Base-by-base conservation (phyloP, 2,329 filamentous ascomycete species). In the Chlorencoelia australis region DNA sequence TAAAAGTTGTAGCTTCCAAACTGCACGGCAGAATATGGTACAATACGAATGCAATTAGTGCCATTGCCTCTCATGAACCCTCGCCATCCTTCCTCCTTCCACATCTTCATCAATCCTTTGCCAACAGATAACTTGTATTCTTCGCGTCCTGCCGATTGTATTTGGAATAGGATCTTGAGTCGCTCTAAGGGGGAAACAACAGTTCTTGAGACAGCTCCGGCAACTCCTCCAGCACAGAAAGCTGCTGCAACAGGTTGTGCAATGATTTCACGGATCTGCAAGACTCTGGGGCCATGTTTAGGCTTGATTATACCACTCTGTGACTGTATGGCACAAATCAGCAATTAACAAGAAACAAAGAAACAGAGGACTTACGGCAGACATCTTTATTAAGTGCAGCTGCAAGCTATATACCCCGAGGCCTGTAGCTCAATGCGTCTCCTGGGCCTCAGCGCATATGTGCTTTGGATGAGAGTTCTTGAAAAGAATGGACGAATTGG, bases 1-100 rank as follows among this genome's bases (percentile, higher is more conserved):
- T 98, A 98, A 49, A 96, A 77, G 59, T 94, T 96, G 67, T 96
- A 98, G 57, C 87, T 93, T 50, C 89, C 89, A 61, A 98, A 98
- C 57, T 98, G 91, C 26, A 96, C 91, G 8, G 91, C 91, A 33
- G 89, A 96, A 61, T 98, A 98, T 4, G 91, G 91, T 35, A 98
- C 86, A 49, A 98, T 98, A 44, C 91, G 84, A 53, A 98, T 85
- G 68, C 91, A 98, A 61, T 98, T 98, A 43, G 88, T 95, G 45
- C 91, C 91, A 59, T 98, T 98, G 35, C 91, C 91, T 48, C 87
- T 78, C 88, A 98, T 94, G 62, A 96, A 94, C 0, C 91, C 91
- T 59, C 78, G 79, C 86, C 88, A 96, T 37, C 91, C 91, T 62
- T 98, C 91, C 58, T 98, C 91, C 51, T 70, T 79, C 79, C 89